A percentile compares a stretch with the other conserved stretches of the same genome.
Evolutionary conservation across 2,329 filamentous ascomycete genomes (phyloP).

Genomic region (Ceratocystis colombiana): DNA sequence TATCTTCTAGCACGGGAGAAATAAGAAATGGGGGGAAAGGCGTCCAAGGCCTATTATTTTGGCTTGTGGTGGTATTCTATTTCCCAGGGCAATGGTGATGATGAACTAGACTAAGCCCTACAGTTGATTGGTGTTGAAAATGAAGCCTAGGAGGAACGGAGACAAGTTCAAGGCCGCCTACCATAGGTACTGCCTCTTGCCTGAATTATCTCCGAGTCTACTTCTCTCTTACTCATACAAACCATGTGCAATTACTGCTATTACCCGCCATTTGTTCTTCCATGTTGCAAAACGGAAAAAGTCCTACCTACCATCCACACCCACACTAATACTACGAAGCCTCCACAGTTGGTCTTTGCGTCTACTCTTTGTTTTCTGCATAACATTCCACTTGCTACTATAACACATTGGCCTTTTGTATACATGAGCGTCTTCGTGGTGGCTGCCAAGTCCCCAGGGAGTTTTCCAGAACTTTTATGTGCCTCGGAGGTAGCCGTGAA

Average conservation of each 20-base stretch:
- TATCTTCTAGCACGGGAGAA: not conserved
- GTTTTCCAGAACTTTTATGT: not conserved
- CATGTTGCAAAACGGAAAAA: no score
- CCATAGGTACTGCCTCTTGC: not conserved
- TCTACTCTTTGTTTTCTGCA: not conserved
- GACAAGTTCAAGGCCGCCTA: not conserved
- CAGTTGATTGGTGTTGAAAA: not conserved
- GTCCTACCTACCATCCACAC: not conserved
- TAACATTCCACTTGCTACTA: not conserved
- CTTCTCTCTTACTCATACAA: not conserved
- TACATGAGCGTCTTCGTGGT: not conserved
- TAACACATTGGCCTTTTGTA: not conserved
- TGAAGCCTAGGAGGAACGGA: not conserved
- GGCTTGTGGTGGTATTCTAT: not conserved
- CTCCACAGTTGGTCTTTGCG: not conserved
- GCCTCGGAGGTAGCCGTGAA: slow-evolving; percentile 8
- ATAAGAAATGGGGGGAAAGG: not conserved
- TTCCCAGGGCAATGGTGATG: not conserved
- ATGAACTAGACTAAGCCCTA: not conserved
- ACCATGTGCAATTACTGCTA: not conserved
- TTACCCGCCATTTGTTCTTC: not conserved
- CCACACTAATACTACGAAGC: not conserved
- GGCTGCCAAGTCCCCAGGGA: not conserved
- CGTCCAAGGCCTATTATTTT: not conserved
- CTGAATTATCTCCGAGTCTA: not conserved